A percentile compares a stretch with the other conserved stretches of the same genome.
Conservation (phyloP, 2,329 filamentous ascomycete species). For the Fusarium subtropicale region DNA sequence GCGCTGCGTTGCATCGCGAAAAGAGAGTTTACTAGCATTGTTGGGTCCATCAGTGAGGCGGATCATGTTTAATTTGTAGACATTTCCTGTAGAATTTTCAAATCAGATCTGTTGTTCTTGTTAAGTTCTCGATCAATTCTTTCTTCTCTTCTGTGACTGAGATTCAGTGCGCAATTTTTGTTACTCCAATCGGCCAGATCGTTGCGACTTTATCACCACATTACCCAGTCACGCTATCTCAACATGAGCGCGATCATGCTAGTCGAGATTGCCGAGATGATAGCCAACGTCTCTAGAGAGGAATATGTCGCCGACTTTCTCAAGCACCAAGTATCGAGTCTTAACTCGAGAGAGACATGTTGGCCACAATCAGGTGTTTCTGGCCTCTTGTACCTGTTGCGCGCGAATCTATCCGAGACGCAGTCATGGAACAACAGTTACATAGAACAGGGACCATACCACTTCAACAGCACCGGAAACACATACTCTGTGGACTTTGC, state of each 20-base stretch:
- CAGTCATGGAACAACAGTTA: neutral
- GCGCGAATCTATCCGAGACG: conserved; percentile 1
- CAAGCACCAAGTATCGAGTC: conserved; percentile 3
- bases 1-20: neutral
- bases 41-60: neutral
- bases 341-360: conserved; percentile 7
- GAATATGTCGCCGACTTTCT: conserved; percentile 12
- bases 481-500: neutral
- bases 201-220: neutral
- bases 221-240: too few relatives aligned
- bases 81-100: too few relatives aligned
- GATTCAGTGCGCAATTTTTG: neutral
- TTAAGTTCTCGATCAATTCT: neutral
- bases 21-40: neutral
- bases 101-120: fast-evolving
- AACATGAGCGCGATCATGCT: neutral
- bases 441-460: neutral
- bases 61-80: neutral
- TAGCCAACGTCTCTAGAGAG: neutral
- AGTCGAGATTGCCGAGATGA: neutral
- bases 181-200: neutral
- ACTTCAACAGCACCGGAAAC: conserved; percentile 2
- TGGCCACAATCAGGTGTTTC: conserved; percentile 17
- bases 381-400: neutral
- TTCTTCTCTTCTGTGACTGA: neutral